phyloP scores from a whole-genome alignment of 495 filamentous ascomycete genomes.

The Pyrenula massariospora region DNA sequence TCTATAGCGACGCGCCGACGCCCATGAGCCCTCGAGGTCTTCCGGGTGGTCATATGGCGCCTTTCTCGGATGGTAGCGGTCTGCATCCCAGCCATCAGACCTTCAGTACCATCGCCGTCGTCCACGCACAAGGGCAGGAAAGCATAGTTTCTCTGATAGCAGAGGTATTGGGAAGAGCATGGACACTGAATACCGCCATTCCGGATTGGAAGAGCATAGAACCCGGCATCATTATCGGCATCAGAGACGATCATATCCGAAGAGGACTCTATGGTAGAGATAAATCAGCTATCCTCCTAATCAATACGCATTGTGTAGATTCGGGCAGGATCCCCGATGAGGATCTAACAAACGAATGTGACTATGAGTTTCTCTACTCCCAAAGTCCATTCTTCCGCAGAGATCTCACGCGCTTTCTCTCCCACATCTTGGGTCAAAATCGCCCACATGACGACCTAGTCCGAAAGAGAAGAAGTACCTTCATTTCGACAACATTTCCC shows the following conservation, averaged over 20 bases:
- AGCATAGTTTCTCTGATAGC: slow-evolving; percentile 55
- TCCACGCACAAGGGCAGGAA: slow-evolving; percentile 49
- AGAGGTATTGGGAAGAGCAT: slow-evolving; percentile 56
- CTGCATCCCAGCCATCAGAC: background rate
- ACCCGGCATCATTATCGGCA: slow-evolving; percentile 45
- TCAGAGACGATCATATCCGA: slow-evolving; percentile 39
- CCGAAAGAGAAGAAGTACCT: slow-evolving; percentile 63
- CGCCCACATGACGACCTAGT: slow-evolving; percentile 62
- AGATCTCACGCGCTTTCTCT: slow-evolving; percentile 64
- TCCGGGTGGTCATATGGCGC: background rate
- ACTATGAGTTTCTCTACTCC: slow-evolving; percentile 78
- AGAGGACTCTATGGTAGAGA: slow-evolving; percentile 38
- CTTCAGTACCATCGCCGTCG: slow-evolving; percentile 35
- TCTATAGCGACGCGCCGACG: background rate
- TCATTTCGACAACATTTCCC: slow-evolving; percentile 78
- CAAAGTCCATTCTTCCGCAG: slow-evolving; percentile 57
- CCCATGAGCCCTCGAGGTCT: background rate
- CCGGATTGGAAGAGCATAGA: slow-evolving; percentile 34
- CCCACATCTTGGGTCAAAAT: slow-evolving; percentile 64
- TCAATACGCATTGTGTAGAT: slow-evolving; percentile 65
- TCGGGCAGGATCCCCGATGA: slow-evolving; percentile 55
- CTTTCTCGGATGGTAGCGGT: background rate
- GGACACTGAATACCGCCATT: slow-evolving; percentile 41
- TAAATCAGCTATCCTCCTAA: slow-evolving; percentile 39
- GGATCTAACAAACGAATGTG: slow-evolving; percentile 48